Percentiles rank a stretch among this genome's conserved stretches.
Evolutionary conservation across 73 alveolate genomes (phyloP).

Genomic region (Stentor roeselii): DNA sequence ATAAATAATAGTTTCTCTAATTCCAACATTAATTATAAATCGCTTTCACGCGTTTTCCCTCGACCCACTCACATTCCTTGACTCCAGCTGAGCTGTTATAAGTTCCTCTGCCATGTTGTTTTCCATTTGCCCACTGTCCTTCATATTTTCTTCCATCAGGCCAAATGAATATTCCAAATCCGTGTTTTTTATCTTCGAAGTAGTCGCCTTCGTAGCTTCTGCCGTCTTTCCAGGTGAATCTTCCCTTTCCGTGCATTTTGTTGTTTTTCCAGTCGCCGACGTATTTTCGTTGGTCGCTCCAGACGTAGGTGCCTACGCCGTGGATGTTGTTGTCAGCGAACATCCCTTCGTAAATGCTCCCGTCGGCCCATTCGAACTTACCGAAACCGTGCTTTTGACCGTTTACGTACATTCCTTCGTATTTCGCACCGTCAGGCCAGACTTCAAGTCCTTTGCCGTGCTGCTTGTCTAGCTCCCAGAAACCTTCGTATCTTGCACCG

Average conservation of each 20-base stretch:
- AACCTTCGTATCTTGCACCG: constrained; percentile 43
- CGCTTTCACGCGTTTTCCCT: background rate
- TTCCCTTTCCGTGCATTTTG: background rate
- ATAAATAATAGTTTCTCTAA: constrained; percentile 58
- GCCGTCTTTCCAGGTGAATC: background rate
- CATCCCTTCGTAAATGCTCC: constrained; percentile 3
- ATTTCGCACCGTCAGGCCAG: constrained; percentile 1
- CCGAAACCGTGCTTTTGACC: background rate
- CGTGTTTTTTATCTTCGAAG: background rate
- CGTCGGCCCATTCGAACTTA: background rate
- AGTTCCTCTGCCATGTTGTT: constrained; percentile 4
- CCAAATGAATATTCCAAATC: background rate
- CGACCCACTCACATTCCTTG: constrained; percentile 5
- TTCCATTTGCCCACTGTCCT: background rate
- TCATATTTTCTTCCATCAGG: constrained; percentile 1
- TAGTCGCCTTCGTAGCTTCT: background rate
- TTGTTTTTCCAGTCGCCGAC: background rate
- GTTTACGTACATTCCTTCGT: background rate
- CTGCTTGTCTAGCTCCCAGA: background rate
- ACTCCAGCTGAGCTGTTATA: background rate
- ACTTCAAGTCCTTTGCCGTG: background rate
- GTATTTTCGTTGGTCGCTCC: background rate
- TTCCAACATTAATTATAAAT: no score
- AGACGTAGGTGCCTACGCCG: background rate
- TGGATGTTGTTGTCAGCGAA: background rate